Evolutionary conservation across 352 stramenopile species (phyloP).

Genomic region (Phytophthora kernoviae): DNA sequence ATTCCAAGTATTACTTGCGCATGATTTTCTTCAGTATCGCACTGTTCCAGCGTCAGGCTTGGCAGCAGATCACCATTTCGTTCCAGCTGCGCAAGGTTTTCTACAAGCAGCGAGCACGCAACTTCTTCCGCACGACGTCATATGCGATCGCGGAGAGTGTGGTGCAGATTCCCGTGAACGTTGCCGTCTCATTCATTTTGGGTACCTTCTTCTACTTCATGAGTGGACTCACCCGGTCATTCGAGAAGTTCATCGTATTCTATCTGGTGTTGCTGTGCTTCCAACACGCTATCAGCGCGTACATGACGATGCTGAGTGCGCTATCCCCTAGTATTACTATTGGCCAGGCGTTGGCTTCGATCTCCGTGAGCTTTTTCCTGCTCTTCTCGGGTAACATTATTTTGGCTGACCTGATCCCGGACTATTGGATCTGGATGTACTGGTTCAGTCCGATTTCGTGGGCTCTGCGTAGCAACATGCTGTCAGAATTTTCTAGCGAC

Average conservation of each 20-base stretch:
- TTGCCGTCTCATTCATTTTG: slow-evolving; percentile 72
- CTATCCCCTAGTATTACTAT: slow-evolving; percentile 47
- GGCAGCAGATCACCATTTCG: slow-evolving; percentile 69
- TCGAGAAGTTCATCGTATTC: slow-evolving; percentile 71
- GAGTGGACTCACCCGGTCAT: slow-evolving; percentile 63
- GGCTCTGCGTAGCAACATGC: slow-evolving; percentile 31
- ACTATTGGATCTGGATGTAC: slow-evolving; percentile 85
- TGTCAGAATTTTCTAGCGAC: not conserved
- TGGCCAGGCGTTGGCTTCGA: slow-evolving; percentile 34
- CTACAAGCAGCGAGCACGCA: slow-evolving; percentile 85
- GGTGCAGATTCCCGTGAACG: slow-evolving; percentile 53
- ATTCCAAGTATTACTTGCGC: slow-evolving; percentile 54
- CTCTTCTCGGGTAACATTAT: slow-evolving; percentile 75
- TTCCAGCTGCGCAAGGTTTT: slow-evolving; percentile 81
- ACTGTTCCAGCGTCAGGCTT: slow-evolving; percentile 59
- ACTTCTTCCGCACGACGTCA: slow-evolving; percentile 81
- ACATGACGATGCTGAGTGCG: slow-evolving; percentile 51
- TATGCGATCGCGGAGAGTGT: slow-evolving; percentile 68
- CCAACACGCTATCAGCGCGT: slow-evolving; percentile 50
- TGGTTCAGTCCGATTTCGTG: slow-evolving; percentile 73
- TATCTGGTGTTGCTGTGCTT: slow-evolving; percentile 72
- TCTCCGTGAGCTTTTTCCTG: slow-evolving; percentile 57
- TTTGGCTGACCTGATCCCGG: slow-evolving; percentile 58
- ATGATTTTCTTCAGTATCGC: slow-evolving; percentile 57
- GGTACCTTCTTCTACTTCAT: slow-evolving; percentile 80